Evolutionary conservation across 345 rosid species (phyloP).

Genomic region (Leavenworthia alabamica): DNA sequence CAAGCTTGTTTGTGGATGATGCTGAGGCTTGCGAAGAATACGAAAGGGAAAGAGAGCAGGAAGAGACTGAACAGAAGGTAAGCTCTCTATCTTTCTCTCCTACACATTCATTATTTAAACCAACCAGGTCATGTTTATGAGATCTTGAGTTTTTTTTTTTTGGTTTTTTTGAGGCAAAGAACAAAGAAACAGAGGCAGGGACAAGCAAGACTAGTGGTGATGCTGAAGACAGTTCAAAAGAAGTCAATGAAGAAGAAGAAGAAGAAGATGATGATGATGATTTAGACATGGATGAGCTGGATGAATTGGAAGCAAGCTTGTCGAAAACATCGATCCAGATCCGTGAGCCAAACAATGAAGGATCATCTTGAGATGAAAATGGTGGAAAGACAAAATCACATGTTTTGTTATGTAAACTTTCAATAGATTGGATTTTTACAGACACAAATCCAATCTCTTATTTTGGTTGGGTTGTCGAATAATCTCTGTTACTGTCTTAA

Average conservation of each 20-base stretch:
- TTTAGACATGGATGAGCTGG: constrained; percentile 68
- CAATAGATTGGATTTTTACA: constrained; percentile 23
- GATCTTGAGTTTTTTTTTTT: not conserved
- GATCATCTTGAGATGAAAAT: constrained; percentile 22
- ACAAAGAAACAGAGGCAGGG: constrained; percentile 30
- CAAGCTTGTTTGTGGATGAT: constrained; percentile 94
- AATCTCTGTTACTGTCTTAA: constrained; percentile 14
- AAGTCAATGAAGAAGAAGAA: constrained; percentile 18
- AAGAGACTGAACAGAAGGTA: constrained; percentile 46
- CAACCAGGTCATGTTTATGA: constrained; percentile 11
- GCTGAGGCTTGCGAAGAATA: constrained; percentile 85
- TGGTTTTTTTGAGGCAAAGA: constrained; percentile 25
- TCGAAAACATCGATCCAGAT: constrained; percentile 61
- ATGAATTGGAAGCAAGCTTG: constrained; percentile 78
- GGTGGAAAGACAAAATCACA: constrained; percentile 15
- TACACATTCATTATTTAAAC: not conserved
- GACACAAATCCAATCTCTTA: constrained; percentile 2
- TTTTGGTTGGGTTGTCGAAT: constrained; percentile 16
- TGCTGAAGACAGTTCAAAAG: constrained; percentile 14
- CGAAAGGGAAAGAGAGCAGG: constrained; percentile 65
- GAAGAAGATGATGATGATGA: constrained; percentile 48
- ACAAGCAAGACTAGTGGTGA: constrained; percentile 27
- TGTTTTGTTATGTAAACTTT: constrained; percentile 25
- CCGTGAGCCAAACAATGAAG: constrained; percentile 36
- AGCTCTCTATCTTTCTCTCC: not conserved